These are phyloP conservation scores for Lachnellula arida DNA, from an alignment of 2,329 filamentous ascomycete species.

Conservation along the genomic window DNA sequence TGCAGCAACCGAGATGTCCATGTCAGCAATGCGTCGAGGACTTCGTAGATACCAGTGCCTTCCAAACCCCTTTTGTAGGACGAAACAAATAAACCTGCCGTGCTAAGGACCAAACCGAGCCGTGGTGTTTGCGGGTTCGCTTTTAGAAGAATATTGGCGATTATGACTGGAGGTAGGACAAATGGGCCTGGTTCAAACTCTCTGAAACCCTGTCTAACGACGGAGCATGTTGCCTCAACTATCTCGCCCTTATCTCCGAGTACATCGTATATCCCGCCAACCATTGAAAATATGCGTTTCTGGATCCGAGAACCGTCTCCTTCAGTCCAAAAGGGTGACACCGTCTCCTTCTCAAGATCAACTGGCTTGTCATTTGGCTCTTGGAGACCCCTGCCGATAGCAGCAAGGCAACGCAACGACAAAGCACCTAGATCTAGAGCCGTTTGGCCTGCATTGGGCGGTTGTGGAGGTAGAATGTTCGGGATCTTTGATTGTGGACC, in stretches of 20 bases:
- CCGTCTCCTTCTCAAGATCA: slow-evolving; percentile 54
- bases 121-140: slow-evolving; percentile 57
- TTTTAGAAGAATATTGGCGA: slow-evolving; percentile 62
- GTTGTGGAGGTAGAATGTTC: neutral
- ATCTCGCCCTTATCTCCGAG: slow-evolving; percentile 62
- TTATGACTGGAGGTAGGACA: slow-evolving; percentile 62
- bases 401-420: slow-evolving; percentile 63
- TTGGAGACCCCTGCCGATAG: slow-evolving; percentile 69
- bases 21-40: slow-evolving; percentile 49
- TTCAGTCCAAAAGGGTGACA: slow-evolving; percentile 43
- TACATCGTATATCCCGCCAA: slow-evolving; percentile 44
- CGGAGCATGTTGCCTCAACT: slow-evolving; percentile 65
- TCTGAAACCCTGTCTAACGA: slow-evolving; percentile 70
- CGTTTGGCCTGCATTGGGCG: neutral
- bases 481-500: neutral
- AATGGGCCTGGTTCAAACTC: slow-evolving; percentile 73
- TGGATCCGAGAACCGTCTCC: slow-evolving; percentile 46
- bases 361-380: slow-evolving; percentile 61
- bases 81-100: slow-evolving; percentile 65
- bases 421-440: slow-evolving; percentile 34
- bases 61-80: slow-evolving; percentile 47
- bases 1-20: slow-evolving; percentile 61
- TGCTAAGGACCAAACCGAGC: slow-evolving; percentile 64
- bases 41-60: slow-evolving; percentile 41
- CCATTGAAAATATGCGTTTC: slow-evolving; percentile 45